These are phyloP conservation scores for Anthracocystis setariae DNA, from an alignment of 1,284 basidiomycete genomes.

Conservation along the genomic window DNA sequence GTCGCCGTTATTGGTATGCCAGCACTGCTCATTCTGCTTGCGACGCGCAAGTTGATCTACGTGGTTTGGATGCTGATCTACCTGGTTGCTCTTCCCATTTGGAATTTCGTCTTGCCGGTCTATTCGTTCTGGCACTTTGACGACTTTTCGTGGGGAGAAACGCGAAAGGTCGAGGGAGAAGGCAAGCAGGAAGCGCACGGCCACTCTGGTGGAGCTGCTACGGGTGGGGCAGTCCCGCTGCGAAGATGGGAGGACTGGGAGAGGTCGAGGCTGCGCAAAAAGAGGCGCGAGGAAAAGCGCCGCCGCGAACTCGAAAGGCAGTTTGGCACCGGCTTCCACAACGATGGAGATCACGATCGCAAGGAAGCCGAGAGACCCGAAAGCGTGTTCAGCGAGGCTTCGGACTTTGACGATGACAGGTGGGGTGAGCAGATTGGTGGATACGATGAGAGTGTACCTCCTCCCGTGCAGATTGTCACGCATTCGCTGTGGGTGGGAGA, in stretches of 20 bases:
- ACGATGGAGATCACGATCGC: conserved; percentile 67
- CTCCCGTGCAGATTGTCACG: conserved; percentile 56
- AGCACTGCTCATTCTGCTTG: conserved; percentile 88
- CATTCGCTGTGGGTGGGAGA: conserved; percentile 59
- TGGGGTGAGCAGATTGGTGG: conserved; percentile 76
- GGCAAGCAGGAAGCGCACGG: conserved; percentile 76
- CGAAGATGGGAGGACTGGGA: conserved; percentile 99
- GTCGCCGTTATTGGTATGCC: conserved; percentile 91
- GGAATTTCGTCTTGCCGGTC: conserved; percentile 76
- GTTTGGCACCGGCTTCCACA: conserved; percentile 76
- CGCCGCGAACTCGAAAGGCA: conserved; percentile 61
- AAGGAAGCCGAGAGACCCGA: conserved; percentile 36
- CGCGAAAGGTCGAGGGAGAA: conserved; percentile 85
- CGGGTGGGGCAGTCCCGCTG: conserved; percentile 79
- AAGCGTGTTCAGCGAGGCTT: conserved; percentile 44
- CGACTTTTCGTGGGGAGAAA: conserved; percentile 99
- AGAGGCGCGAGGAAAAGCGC: conserved; percentile 87
- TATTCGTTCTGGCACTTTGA: conserved; percentile 99
- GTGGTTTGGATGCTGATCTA: conserved; percentile 98
- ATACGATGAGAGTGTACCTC: conserved; percentile 60
- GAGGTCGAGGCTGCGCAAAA: conserved; percentile 89
- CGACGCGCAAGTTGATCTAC: conserved; percentile 93
- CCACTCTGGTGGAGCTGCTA: conserved; percentile 73
- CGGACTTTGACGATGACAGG: conserved; percentile 81
- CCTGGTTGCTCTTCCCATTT: conserved; percentile 73